Base-by-base conservation (phyloP, 2,329 filamentous ascomycete species). In the Aureobasidium sp. region DNA sequence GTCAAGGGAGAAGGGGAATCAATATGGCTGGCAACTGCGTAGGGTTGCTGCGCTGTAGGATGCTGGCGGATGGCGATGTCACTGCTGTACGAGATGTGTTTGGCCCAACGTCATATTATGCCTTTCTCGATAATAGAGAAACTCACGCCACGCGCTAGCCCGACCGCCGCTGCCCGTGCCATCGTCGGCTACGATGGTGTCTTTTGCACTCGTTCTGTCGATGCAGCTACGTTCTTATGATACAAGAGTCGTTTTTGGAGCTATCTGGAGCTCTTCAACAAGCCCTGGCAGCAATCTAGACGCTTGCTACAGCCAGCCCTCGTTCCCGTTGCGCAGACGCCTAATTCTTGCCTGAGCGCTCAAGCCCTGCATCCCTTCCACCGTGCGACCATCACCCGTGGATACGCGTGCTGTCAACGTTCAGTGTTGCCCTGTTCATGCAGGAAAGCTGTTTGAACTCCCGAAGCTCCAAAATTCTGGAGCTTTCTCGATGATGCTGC, bases 81-180 rank as follows among this genome's bases (percentile, higher is more conserved):
- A 58, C 42, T 27, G 22, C 53, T 29, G 55, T 39, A 39, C 31
- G 36, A 15, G 22, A 27, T 47, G 53, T 57, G 41, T 47, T 58
- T 47, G 15, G 15, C 39, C n/a, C 27, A 44, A 57, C 53, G 53
- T 57, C 53, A 57, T 57, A 20, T 57, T 57, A 57, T 57, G 53
- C 20, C 36, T 57, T 44, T 15, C 8, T 57, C 20, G 14, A 45
- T 36, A 57, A 57, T 45, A 57, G 39, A 12, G 20, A 45, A 48
- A 25, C 53, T 57, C 53, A 57, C 53, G 53, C 53, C 53, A 57
- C 53, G 29, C 53, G 53, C 53, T 57, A 57, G 11, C 45, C 27
- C 45, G 27, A 4, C 25, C 45, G 29, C 25, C 25, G 47, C 36
- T 31, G 36, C 36, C 51, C 37, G 22, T 42, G 51, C 37, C 45